Percentiles rank a stretch among this genome's conserved stretches.
These are phyloP conservation scores for Luffa aegyptiaca DNA, from an alignment of 306 rosid species.

Conservation along the genomic window DNA sequence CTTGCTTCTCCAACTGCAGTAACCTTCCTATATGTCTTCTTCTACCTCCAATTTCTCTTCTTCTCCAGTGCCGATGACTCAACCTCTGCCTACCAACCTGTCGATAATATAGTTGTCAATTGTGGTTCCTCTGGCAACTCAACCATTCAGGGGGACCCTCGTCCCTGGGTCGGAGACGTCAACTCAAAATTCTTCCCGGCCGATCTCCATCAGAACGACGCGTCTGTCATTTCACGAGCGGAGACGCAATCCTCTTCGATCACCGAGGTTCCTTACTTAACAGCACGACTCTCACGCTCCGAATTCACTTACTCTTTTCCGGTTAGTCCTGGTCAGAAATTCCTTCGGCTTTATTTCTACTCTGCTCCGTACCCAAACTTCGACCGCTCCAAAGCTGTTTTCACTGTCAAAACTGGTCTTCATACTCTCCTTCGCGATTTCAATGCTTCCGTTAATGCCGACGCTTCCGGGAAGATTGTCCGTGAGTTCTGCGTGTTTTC, in stretches of 20 bases:
- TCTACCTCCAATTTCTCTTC: too few species aligned
- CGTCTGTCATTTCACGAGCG: too few species aligned
- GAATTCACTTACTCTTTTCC: background rate
- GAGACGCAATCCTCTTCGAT: too few species aligned
- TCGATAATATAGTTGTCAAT: background rate
- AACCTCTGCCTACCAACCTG: too few species aligned
- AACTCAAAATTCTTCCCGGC: background rate
- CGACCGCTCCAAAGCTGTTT: background rate
- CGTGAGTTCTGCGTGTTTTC: background rate
- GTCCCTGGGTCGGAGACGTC: slow-evolving; percentile 9
- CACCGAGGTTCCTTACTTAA: background rate
- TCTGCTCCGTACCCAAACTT: background rate
- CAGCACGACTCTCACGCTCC: background rate
- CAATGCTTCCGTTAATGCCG: background rate
- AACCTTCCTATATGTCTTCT: too few species aligned
- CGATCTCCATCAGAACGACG: background rate
- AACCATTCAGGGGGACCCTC: background rate
- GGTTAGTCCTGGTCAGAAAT: slow-evolving; percentile 7
- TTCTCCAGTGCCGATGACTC: too few species aligned
- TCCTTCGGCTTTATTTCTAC: slow-evolving; percentile 3
- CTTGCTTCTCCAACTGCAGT: too few species aligned
- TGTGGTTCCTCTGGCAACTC: slow-evolving; percentile 12
- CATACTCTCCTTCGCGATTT: slow-evolving; percentile 10
- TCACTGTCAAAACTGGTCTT: background rate
- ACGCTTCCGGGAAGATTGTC: background rate